These are phyloP conservation scores for Cutaneotrichosporon dermatis DNA, from an alignment of 1,284 basidiomycete species.

Conservation along the genomic window DNA sequence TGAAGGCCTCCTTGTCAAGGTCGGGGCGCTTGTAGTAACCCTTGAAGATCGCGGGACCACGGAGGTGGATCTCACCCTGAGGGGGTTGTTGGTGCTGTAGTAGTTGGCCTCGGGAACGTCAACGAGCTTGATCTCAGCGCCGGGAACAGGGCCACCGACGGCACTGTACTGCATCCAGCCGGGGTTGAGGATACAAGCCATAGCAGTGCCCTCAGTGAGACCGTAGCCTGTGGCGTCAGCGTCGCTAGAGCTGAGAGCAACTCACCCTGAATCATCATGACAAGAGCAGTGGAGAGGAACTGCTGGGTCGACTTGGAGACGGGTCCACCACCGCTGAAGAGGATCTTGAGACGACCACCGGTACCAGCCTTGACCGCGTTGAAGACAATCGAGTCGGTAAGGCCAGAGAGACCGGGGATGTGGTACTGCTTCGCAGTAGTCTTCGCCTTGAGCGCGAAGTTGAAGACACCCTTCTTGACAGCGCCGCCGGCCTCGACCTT, in stretches of 20 bases:
- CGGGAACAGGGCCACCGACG: constrained; percentile 80
- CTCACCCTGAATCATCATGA: constrained; percentile 76
- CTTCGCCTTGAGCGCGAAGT: constrained; percentile 45
- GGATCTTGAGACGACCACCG: constrained; percentile 75
- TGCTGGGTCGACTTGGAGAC: constrained; percentile 83
- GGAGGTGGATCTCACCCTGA: constrained; percentile 59
- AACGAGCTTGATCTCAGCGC: constrained; percentile 79
- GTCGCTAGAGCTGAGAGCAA: constrained; percentile 4
- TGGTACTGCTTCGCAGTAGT: constrained; percentile 34
- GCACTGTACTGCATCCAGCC: constrained; percentile 69
- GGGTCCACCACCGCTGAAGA: constrained; percentile 76
- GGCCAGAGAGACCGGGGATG: constrained; percentile 61
- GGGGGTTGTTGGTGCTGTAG: constrained; percentile 64
- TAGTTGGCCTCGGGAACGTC: constrained; percentile 74
- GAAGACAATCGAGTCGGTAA: constrained; percentile 75
- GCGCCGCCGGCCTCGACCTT: constrained; percentile 68
- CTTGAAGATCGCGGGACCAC: constrained; percentile 48
- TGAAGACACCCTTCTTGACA: constrained; percentile 60
- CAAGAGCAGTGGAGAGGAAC: constrained; percentile 76
- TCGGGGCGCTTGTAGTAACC: constrained; percentile 85
- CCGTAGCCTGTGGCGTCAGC: constrained; percentile 65
- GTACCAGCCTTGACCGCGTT: constrained; percentile 73
- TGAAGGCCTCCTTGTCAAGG: constrained; percentile 81
- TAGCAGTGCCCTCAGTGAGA: constrained; percentile 70
- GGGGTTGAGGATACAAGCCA: constrained; percentile 54